Evolutionary conservation across 805 yeast genomes (phyloP), one percentile per base, ranked within the genome.

Genomic region (Wickerhamomyces mucosus): DNA sequence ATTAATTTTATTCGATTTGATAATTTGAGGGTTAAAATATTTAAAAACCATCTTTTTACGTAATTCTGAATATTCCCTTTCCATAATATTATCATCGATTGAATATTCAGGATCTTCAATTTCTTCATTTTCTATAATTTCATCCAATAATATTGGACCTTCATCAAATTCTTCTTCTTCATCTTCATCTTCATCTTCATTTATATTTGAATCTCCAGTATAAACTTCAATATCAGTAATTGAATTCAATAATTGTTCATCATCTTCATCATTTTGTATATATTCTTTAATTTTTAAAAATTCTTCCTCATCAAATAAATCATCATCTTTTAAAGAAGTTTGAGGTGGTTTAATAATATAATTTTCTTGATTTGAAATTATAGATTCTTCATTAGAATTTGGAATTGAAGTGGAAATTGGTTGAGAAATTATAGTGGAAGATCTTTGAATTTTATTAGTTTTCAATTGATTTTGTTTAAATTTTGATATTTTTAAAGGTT

Each of bases 81-180:
- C 38, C 10, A 53, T 21, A 10, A 54, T 27, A 19, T 47, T 45
- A 7, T 46, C 44, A 31, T 50, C 58, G 5, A 56, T 38, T 26
- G 36, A 42, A 26, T 43, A 45, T 17, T 45, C 46, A 1, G 51
- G 53, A 9, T 43, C 47, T 14, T 51, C 55, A 18, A 47, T 52
- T 3, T 52, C 48, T 6, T 55, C 63, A 19, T 48, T 50, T 25
- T 50, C 78, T 3, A 68, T 55, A 26, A 69, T 59, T 15, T 55
- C 53, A 23, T 65, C 72, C 3, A 53, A 41, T 29, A 70, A 40
- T 32, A 68, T 56, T 15, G 62, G 59, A 0, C 54, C 59, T 13
- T 61, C 61, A 12, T 49, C 59, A 1, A 54, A 58, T 6, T 55
- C 64, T 4, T 50, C 56, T 14, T 46, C 55, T 2, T 43, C 51